These are phyloP conservation scores for Tinospora cordifolia DNA, from an alignment of 164 flowering plant species.

Conservation along the genomic window DNA sequence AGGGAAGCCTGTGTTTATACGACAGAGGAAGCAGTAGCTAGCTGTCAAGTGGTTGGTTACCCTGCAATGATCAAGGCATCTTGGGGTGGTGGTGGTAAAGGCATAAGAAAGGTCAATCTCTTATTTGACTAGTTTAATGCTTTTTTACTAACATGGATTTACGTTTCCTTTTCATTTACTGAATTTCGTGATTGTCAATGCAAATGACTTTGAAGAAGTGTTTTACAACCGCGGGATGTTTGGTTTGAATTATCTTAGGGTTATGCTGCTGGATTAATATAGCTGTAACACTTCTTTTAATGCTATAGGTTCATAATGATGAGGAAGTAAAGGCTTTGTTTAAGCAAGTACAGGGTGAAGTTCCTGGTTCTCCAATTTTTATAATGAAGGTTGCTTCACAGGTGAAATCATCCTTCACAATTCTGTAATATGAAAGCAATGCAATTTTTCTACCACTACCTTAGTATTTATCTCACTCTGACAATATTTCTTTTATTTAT, in stretches of 20 bases:
- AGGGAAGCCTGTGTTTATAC: conserved; percentile 88
- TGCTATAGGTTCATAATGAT: conserved; percentile 85
- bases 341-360: conserved; percentile 99
- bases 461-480: conserved; percentile 12
- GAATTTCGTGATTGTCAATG: not conserved
- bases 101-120: conserved; percentile 90
- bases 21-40: conserved; percentile 91
- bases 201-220: not conserved
- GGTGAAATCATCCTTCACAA: conserved; percentile 38
- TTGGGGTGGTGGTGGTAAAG: conserved; percentile 99
- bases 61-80: conserved; percentile 99
- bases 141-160: not conserved
- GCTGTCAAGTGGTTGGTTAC: conserved; percentile 97
- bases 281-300: not conserved
- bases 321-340: conserved; percentile 96
- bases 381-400: conserved; percentile 99
- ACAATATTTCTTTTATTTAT: conserved; percentile 13
- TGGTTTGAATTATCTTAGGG: not conserved
- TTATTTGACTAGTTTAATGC: not conserved
- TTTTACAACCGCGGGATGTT: not conserved
- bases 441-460: conserved; percentile 1
- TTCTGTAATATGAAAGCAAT: not conserved
- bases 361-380: conserved; percentile 98
- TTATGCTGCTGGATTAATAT: not conserved
- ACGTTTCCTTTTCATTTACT: not conserved